Percentiles rank a stretch among this genome's conserved stretches.
phyloP scores from a whole-genome alignment of 2,329 filamentous ascomycete genomes.

The Colletotrichum chrysophilum region DNA sequence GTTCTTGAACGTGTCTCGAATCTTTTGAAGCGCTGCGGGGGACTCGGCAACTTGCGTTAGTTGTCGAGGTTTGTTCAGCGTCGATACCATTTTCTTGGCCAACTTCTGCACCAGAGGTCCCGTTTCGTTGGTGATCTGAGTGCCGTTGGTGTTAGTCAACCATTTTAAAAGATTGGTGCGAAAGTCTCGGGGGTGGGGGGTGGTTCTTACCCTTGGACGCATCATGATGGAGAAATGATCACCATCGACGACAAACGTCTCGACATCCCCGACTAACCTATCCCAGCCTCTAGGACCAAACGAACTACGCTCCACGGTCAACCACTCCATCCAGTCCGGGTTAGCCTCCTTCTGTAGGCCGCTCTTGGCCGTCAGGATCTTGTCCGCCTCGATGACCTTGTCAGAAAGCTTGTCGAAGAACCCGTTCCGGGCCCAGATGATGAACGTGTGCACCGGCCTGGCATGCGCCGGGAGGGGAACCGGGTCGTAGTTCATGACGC shows the following conservation, averaged over 20 bases:
- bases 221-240: not conserved
- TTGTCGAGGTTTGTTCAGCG: not conserved
- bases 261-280: not conserved
- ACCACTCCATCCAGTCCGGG: not conserved
- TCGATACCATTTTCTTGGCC: not conserved
- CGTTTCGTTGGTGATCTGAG: not conserved
- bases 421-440: not conserved
- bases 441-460: not conserved
- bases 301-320: not conserved
- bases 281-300: not conserved
- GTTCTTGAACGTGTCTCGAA: not conserved
- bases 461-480: not conserved
- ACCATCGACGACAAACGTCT: not conserved
- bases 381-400: not conserved
- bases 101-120: not conserved
- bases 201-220: not conserved
- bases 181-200: not conserved
- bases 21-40: not conserved
- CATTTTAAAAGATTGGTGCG: not conserved
- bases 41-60: not conserved
- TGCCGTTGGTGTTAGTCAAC: not conserved
- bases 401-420: not conserved
- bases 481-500: not conserved
- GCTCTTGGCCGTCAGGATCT: not conserved
- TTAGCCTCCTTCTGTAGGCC: not conserved